phyloP scores from a whole-genome alignment of 2,329 filamentous ascomycete species.

The Trichoderma atroviride region DNA sequence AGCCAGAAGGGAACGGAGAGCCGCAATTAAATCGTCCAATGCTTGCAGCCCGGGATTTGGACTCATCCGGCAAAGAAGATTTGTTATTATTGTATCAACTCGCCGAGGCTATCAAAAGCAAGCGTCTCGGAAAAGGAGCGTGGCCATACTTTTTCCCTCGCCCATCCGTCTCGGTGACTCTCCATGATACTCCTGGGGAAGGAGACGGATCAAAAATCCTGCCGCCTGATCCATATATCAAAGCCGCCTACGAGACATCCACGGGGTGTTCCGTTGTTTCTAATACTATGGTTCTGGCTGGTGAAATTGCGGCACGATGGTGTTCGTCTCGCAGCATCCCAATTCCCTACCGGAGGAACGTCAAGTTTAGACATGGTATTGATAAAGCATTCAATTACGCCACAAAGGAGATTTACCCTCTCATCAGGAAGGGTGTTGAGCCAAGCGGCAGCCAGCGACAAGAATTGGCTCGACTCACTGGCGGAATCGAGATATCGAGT shows the following conservation, averaged over 20 bases:
- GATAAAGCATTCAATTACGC: constrained; percentile 43
- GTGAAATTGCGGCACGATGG: constrained; percentile 64
- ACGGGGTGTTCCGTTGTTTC: constrained; percentile 41
- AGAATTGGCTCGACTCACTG: constrained; percentile 42
- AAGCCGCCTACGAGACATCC: constrained; percentile 38
- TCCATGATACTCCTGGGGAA: constrained; percentile 34
- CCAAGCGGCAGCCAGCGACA: constrained; percentile 39
- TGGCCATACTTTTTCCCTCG: constrained; percentile 51
- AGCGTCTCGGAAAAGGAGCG: constrained; percentile 51
- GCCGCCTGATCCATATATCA: constrained; percentile 55
- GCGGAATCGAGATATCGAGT: constrained; percentile 56
- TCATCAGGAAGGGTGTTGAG: constrained; percentile 38
- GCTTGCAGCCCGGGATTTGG: constrained; percentile 47
- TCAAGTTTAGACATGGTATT: constrained; percentile 43
- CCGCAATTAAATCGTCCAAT: constrained; percentile 46
- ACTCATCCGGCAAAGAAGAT: constrained; percentile 47
- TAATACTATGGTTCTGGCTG: constrained; percentile 62
- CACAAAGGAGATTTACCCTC: constrained; percentile 41
- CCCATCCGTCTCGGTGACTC: constrained; percentile 48
- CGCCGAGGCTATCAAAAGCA: constrained; percentile 48
- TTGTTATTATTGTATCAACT: constrained; percentile 53
- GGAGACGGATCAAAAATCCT: constrained; percentile 34
- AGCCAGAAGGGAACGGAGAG: constrained; percentile 28
- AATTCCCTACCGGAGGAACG: constrained; percentile 60
- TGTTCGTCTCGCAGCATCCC: constrained; percentile 60